Conservation (phyloP, 208 protist genomes). For the Paratrypanosoma confusum region DNA sequence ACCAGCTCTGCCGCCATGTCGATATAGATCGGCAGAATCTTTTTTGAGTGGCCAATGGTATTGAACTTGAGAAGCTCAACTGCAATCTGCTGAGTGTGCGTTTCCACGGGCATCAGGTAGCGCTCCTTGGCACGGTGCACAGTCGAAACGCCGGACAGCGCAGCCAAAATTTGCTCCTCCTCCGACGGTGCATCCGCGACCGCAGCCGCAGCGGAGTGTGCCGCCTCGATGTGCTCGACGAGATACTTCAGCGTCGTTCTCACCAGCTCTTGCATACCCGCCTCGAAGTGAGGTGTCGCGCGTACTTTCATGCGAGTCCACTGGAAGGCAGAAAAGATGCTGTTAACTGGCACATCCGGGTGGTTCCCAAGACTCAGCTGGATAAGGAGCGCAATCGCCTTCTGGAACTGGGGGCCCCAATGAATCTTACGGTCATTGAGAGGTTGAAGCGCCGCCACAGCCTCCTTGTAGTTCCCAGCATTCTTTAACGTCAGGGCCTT, state of each 20-base stretch:
- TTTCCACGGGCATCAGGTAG: constrained; percentile 40
- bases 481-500: constrained; percentile 44
- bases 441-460: constrained; percentile 29
- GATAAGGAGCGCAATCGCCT: constrained; percentile 42
- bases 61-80: constrained; percentile 37
- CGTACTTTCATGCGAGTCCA: constrained; percentile 29
- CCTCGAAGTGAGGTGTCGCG: constrained; percentile 37
- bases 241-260: constrained; percentile 33
- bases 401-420: constrained; percentile 25
- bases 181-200: constrained; percentile 17
- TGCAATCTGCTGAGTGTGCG: constrained; percentile 17
- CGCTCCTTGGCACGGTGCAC: constrained; percentile 31
- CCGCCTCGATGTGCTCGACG: constrained; percentile 20
- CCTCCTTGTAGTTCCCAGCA: constrained; percentile 28
- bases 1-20: constrained; percentile 39
- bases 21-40: constrained; percentile 55
- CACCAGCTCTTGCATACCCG: constrained; percentile 38
- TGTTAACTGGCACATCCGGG: constrained; percentile 14
- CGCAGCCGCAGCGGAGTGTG: constrained; percentile 15
- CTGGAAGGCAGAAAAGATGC: constrained; percentile 17
- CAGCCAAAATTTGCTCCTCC: constrained; percentile 37
- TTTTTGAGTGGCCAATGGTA: constrained; percentile 47
- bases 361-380: constrained; percentile 40
- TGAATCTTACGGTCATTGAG: constrained; percentile 20
- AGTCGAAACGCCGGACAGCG: constrained; percentile 42